Evolutionary conservation across 176 grass and related monocot species (phyloP).

Genomic region (Cenchrus purpureus): DNA sequence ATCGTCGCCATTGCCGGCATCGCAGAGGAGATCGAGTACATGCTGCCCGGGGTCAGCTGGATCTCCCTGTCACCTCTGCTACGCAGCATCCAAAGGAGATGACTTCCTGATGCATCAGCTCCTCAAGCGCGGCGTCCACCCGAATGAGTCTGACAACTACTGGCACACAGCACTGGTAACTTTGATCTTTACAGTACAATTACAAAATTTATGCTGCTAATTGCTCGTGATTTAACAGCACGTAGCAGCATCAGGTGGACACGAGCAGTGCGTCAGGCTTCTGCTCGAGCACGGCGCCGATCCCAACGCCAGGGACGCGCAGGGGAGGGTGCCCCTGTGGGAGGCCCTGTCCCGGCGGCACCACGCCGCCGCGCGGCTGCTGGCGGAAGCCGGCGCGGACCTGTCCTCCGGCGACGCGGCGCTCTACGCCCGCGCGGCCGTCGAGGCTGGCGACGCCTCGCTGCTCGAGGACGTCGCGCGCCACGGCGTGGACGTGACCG

Average conservation of each 20-base stretch:
- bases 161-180: constrained; percentile 63
- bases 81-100: constrained; percentile 66
- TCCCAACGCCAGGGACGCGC: constrained; percentile 58
- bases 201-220: too few species aligned
- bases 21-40: constrained; percentile 69
- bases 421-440: constrained; percentile 54
- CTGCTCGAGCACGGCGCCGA: constrained; percentile 70
- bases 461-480: constrained; percentile 58
- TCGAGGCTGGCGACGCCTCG: constrained; percentile 47
- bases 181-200: too few species aligned
- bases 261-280: constrained; percentile 55
- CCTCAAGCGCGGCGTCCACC: constrained; percentile 59
- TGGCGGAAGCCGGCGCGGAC: constrained; percentile 53
- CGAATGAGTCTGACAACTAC: constrained; percentile 66
- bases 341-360: constrained; percentile 66
- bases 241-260: constrained; percentile 71
- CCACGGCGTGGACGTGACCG: constrained; percentile 56
- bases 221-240: constrained; percentile 47
- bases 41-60: constrained; percentile 68
- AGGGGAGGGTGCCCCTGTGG: constrained; percentile 76
- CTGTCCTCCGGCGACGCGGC: constrained; percentile 52
- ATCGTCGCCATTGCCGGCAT: constrained; percentile 35
- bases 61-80: constrained; percentile 75
- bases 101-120: constrained; percentile 64
- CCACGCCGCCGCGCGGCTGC: constrained; percentile 40